phyloP scores from a whole-genome alignment of 2,329 filamentous ascomycete genomes.

The Colletotrichum agaves region DNA sequence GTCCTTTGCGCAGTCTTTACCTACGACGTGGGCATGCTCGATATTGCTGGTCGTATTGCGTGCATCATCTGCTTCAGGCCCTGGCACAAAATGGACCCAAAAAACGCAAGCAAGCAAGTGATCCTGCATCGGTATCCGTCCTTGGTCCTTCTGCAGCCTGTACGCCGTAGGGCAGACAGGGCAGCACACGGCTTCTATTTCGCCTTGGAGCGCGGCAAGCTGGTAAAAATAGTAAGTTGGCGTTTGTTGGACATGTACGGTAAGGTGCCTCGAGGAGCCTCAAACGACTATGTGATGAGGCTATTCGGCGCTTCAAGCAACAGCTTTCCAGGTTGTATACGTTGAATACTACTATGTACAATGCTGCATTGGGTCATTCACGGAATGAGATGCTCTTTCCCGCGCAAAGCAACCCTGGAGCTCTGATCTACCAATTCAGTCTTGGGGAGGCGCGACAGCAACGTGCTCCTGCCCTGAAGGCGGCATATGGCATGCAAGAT shows the following conservation, averaged over 20 bases:
- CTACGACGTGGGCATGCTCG: background rate
- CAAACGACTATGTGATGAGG: too few species aligned
- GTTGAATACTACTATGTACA: too few species aligned
- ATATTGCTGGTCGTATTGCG: background rate
- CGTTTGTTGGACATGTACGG: background rate
- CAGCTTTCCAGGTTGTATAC: too few species aligned
- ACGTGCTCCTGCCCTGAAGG: background rate
- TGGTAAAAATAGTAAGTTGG: slow-evolving; percentile 4
- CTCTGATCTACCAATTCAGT: too few species aligned
- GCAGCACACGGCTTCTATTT: too few species aligned
- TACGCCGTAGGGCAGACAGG: slow-evolving; percentile 7
- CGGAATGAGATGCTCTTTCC: too few species aligned
- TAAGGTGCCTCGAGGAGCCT: too few species aligned
- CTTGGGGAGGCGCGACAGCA: background rate
- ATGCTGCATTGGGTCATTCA: too few species aligned
- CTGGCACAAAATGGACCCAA: slow-evolving; percentile 24
- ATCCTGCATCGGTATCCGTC: slow-evolving; percentile 15
- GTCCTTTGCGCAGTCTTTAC: background rate
- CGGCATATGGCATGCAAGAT: background rate
- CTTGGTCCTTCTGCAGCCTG: background rate
- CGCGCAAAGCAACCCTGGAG: too few species aligned
- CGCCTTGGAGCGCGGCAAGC: slow-evolving; percentile 3
- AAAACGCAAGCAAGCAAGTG: slow-evolving; percentile 16
- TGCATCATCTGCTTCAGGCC: slow-evolving; percentile 14
- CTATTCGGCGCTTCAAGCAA: too few species aligned